Conservation (phyloP, 2,329 filamentous ascomycete species). For the Cytospora mali region DNA sequence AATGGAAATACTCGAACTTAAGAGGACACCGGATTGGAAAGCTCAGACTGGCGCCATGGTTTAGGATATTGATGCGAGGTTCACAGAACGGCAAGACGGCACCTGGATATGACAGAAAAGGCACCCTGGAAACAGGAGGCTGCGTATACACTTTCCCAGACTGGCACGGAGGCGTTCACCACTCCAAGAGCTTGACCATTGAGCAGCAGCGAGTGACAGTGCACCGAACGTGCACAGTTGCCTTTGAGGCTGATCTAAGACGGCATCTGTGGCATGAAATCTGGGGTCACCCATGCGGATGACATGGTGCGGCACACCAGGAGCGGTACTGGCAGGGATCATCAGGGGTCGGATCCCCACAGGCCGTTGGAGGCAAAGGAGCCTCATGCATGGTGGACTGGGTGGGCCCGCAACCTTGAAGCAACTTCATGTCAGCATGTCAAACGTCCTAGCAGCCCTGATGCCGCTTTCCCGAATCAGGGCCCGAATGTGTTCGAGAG, state of each 20-base stretch:
- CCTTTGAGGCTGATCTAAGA: conserved; percentile 29
- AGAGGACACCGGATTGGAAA: conserved; percentile 16
- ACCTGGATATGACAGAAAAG: conserved; percentile 7
- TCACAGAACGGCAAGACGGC: conserved; percentile 17
- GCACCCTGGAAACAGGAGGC: conserved; percentile 17
- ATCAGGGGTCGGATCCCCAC: conserved; percentile 4
- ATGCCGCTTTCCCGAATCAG: conserved; percentile 16
- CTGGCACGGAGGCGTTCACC: conserved; percentile 6
- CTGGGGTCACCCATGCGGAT: conserved; percentile 14
- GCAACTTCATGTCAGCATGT: conserved; percentile 11
- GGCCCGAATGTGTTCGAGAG: conserved; percentile 18
- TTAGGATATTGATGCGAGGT: conserved; percentile 15
- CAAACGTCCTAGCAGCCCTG: conserved; percentile 2
- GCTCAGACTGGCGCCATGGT: conserved; percentile 18
- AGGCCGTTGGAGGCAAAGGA: conserved; percentile 18
- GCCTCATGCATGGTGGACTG: conserved; percentile 24
- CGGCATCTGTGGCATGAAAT: conserved; percentile 29
- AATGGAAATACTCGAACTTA: neutral
- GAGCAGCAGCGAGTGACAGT: conserved; percentile 1
- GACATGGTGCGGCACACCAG: conserved; percentile 20
- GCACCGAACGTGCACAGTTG: conserved; percentile 23
- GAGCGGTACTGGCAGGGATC: conserved; percentile 28
- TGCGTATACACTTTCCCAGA: conserved; percentile 15
- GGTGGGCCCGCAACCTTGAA: conserved; percentile 20
- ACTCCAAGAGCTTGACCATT: conserved; percentile 3